Evolutionary conservation across 441 rosid species (phyloP), one percentile per base, ranked within the genome.

Genomic region (Arabidopsis lyrata): DNA sequence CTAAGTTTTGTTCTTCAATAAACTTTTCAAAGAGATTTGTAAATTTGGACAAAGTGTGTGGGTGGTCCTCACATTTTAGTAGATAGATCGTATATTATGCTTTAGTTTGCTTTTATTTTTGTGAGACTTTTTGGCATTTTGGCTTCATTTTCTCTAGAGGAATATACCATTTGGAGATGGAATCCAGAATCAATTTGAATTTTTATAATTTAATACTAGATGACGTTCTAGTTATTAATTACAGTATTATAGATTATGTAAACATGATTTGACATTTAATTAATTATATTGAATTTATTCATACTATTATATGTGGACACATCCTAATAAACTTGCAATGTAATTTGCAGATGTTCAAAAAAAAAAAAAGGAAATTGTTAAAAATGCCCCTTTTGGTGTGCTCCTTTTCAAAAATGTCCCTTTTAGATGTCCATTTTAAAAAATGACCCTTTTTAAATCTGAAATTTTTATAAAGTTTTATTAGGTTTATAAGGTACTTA

Each of bases 101-200:
- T 6, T 10, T 53, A 14, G 1, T 22, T n/a, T 8, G 0, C 15
- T 18, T 35, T 11, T 36, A 10, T 7, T 66, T 3, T 24, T 5
- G 39, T 22, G 10, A 2, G 20, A 10, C 39, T 6, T 35, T 38
- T 24, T 45, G 5, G 15, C 7, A 44, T 49, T 12, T 31, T 45
- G 6, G 47, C 5, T 34, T 9, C 32, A 61, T 41, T 61, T 71
- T 39, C 1, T 8, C 14, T 11, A 4, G 13, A 10, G 29, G 68
- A 71, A 61, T 71, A 71, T 61, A 11, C 75, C 68, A 36, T 60
- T 56, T 49, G 38, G 8, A 20, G 16, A 11, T 70, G 29, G 16
- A 11, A 6, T 42, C 14, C 10, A 56, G 16, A 34, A 6, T 20
- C 5, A 9, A 34, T 16, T 49, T 69, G 56, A 66, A 54, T 5